Base-by-base conservation (phyloP, 192 early-diverging fungal genomes). In the Dissophora globulifera region DNA sequence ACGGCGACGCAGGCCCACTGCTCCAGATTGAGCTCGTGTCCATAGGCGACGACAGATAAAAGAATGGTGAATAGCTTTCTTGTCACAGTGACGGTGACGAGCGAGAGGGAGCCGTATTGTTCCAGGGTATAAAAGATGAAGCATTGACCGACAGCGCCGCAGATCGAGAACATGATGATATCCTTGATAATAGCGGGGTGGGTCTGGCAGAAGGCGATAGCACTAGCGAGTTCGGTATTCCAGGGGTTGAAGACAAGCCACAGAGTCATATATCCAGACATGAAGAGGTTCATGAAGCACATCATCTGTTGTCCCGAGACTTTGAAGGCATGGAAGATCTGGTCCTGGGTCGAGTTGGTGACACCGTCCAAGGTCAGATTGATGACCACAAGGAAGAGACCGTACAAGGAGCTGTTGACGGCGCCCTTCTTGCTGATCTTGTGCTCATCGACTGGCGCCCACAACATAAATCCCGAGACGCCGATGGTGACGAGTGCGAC, bases 101-200 rank as follows among this genome's bases (percentile, higher is more conserved):
- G 79, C 11, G 87, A 86, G 27, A 99, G 81, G 46, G 93, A 92
- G 10, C 96, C 98, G 80, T 94, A 98, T 9, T 85, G 84, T 47
- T 93, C 90, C 23, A 99, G 88, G 33, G 93, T 95, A 82, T 94
- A 93, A 81, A 96, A 99, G 54, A 99, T 95, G 82, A 99, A 98
- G 83, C 93, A 93, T 81, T 99, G 98, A n/a, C 98, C 98, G 13
- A 98, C 41, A 8, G 96, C 94, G 13, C 98, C 98, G 79, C 92
- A 94, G 5, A 97, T 60, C 2, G 91, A 90, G 87, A 96, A 99
- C 69, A 98, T 82, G 40, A 92, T 62, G 31, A 99, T 89, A 69
- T 99, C 96, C 17, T 79, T 50, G 45, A 94, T 78, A 4, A 96
- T 92, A 13, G 82, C 85, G 9, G 98, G 98, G 57, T 96, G 92